Percentiles rank a stretch among this genome's conserved stretches.
phyloP scores from a whole-genome alignment of 2,329 filamentous ascomycete genomes.

The Leptodontidium sp. region DNA sequence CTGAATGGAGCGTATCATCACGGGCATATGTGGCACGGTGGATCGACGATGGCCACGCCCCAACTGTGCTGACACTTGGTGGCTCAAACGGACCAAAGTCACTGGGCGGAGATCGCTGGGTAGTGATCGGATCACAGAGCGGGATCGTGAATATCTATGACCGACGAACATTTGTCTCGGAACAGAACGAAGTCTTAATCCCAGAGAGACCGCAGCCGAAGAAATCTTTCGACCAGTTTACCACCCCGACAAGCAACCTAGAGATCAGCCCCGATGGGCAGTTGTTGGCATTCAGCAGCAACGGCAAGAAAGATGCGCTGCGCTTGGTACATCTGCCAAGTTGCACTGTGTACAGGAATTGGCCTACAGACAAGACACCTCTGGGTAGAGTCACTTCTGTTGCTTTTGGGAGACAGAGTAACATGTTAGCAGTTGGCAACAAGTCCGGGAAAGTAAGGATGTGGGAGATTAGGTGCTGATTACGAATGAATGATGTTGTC shows the following conservation, averaged over 20 bases:
- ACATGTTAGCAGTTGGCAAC: constrained; percentile 85
- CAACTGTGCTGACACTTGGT: constrained; percentile 82
- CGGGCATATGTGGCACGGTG: constrained; percentile 80
- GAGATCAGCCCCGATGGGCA: constrained; percentile 90
- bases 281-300: constrained; percentile 84
- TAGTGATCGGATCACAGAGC: constrained; percentile 84
- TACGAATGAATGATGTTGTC: constrained; percentile 11
- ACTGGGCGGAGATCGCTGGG: constrained; percentile 85
- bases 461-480: constrained; percentile 77
- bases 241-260: constrained; percentile 82
- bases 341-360: constrained; percentile 95
- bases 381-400: constrained; percentile 82
- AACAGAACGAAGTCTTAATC: constrained; percentile 57
- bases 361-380: constrained; percentile 91
- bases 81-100: constrained; percentile 64
- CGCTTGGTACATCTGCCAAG: constrained; percentile 88
- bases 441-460: constrained; percentile 87
- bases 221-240: constrained; percentile 82
- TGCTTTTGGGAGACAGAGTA: constrained; percentile 70
- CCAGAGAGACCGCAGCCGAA: constrained; percentile 75
- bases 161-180: constrained; percentile 56
- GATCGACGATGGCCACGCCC: constrained; percentile 89
- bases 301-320: constrained; percentile 88
- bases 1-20: constrained; percentile 80
- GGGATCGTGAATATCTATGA: constrained; percentile 97